Percentiles rank a stretch among this genome's conserved stretches.
phyloP scores from a whole-genome alignment of 2,329 filamentous ascomycete species.

The Esteya vermicola region DNA sequence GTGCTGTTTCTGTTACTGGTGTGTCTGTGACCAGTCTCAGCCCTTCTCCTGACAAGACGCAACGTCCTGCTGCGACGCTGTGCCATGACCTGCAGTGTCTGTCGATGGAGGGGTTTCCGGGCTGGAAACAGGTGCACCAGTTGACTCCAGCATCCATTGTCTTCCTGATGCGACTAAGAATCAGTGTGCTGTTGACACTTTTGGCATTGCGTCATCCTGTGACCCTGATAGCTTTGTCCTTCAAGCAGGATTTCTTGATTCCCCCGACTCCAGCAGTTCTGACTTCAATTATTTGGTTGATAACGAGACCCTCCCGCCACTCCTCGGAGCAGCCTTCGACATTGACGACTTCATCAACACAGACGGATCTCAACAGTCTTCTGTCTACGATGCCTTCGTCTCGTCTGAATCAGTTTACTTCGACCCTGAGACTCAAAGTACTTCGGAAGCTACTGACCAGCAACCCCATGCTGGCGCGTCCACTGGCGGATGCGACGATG shows the following conservation, averaged over 20 bases:
- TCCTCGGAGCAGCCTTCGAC: constrained; percentile 24
- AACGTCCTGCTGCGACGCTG: constrained; percentile 99
- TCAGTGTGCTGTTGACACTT: constrained; percentile 53
- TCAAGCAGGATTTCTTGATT: constrained; percentile 65
- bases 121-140: constrained; percentile 28
- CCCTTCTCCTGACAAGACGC: constrained; percentile 78
- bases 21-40: constrained; percentile 15
- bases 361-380: constrained; percentile 23
- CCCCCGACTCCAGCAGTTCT: constrained; percentile 51
- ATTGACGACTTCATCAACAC: constrained; percentile 41
- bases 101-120: constrained; percentile 52
- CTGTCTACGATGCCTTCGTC: constrained; percentile 29
- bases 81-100: constrained; percentile 98
- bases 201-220: constrained; percentile 54
- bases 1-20: constrained; percentile 10
- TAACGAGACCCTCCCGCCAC: constrained; percentile 37
- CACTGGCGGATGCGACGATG: constrained; percentile 60
- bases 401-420: constrained; percentile 36
- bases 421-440: constrained; percentile 45
- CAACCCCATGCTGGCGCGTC: constrained; percentile 63
- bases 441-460: constrained; percentile 55
- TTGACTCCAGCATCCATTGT: constrained; percentile 24
- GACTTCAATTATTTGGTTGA: constrained; percentile 53
- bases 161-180: constrained; percentile 39
- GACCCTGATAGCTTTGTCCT: constrained; percentile 61